A percentile compares a stretch with the other conserved stretches of the same genome.
phyloP scores from a whole-genome alignment of 2,329 filamentous ascomycete genomes.

The Colletotrichum chlorophyti region DNA sequence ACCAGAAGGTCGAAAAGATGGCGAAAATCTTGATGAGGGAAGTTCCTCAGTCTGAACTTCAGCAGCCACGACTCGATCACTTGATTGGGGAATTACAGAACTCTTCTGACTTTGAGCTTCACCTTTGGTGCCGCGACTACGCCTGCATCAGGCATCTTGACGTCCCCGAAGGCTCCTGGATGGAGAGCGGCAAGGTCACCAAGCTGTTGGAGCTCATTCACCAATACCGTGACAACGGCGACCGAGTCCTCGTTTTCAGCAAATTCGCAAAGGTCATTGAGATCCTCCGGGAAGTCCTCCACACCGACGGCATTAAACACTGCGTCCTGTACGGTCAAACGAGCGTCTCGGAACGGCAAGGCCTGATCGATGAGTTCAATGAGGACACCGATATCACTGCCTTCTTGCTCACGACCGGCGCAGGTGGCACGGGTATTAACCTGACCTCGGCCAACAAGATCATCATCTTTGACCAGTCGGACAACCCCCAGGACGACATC shows the following conservation, averaged over 20 bases:
- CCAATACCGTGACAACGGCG: conserved; percentile 78
- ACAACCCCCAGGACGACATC: conserved; percentile 98
- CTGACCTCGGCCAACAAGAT: conserved; percentile 96
- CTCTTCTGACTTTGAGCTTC: conserved; percentile 70
- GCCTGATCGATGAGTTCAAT: conserved; percentile 87
- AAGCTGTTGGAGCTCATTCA: conserved; percentile 78
- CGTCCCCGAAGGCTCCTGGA: conserved; percentile 58
- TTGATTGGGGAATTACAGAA: conserved; percentile 62
- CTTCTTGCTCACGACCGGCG: conserved; percentile 91
- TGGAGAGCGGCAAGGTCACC: conserved; percentile 81
- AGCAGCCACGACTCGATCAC: conserved; percentile 58
- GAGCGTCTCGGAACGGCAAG: conserved; percentile 81
- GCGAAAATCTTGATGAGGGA: conserved; percentile 77
- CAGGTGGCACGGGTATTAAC: conserved; percentile 97
- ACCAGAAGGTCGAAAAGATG: conserved; percentile 79
- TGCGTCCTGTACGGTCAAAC: conserved; percentile 88
- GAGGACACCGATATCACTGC: conserved; percentile 79
- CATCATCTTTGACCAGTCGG: conserved; percentile 95
- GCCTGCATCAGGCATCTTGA: conserved; percentile 61
- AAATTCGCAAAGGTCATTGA: conserved; percentile 93
- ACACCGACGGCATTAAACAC: conserved; percentile 75
- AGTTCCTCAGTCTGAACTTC: conserved; percentile 61
- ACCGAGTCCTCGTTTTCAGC: conserved; percentile 89
- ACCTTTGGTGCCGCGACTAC: conserved; percentile 69
- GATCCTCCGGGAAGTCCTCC: conserved; percentile 83